Percentiles rank a stretch among this genome's conserved stretches.
phyloP scores from a whole-genome alignment of 768 basidiomycete species.

The Stropharia rugosoannulata region DNA sequence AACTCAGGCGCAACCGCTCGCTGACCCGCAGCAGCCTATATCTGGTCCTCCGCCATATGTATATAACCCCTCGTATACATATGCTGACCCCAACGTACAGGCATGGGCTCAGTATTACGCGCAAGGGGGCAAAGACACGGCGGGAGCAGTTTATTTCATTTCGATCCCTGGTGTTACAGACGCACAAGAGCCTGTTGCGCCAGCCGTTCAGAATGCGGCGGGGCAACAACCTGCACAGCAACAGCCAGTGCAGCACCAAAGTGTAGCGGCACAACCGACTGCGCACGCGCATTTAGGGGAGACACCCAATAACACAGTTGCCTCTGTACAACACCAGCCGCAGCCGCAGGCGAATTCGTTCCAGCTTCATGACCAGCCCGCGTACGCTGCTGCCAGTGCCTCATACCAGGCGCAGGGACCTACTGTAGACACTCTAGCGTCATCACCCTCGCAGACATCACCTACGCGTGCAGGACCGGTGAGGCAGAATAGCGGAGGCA shows the following conservation, averaged over 20 bases:
- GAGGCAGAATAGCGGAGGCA: constrained; percentile 9
- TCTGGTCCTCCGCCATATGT: constrained; percentile 45
- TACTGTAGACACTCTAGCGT: neutral
- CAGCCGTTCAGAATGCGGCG: constrained; percentile 6
- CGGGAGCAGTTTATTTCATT: constrained; percentile 80
- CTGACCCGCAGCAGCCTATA: constrained; percentile 23
- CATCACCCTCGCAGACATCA: constrained; percentile 10
- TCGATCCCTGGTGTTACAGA: constrained; percentile 75
- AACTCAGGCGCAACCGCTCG: constrained; percentile 25
- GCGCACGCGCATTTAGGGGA: constrained; percentile 19
- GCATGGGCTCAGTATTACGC: constrained; percentile 88
- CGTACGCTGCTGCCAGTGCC: neutral
- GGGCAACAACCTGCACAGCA: constrained; percentile 18
- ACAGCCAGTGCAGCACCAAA: constrained; percentile 19
- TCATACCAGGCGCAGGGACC: neutral
- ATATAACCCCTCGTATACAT: constrained; percentile 66
- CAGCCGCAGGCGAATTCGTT: constrained; percentile 20
- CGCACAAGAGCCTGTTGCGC: constrained; percentile 16
- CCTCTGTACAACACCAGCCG: constrained; percentile 19
- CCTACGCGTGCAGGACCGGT: constrained; percentile 4
- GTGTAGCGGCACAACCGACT: constrained; percentile 12
- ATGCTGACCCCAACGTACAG: constrained; percentile 79
- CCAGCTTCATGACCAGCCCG: constrained; percentile 17
- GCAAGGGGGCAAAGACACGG: constrained; percentile 70
- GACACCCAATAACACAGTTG: constrained; percentile 15